Conservation (phyloP, 2,329 filamentous ascomycete genomes). For the Colletotrichum limetticola region DNA sequence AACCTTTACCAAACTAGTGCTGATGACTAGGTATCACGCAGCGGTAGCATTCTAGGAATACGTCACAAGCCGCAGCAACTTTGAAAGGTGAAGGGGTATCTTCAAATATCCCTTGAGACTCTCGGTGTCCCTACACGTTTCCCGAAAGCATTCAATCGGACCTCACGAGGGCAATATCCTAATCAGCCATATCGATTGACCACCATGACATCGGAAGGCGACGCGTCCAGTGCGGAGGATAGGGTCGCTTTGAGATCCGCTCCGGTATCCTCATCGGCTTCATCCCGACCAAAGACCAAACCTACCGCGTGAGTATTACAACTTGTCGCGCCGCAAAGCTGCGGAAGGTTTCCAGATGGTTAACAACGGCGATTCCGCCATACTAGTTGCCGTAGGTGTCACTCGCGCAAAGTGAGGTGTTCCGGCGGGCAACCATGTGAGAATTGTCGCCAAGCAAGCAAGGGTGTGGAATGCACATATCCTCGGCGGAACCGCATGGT, state of each 20-base stretch:
- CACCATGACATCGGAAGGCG: slow-evolving; percentile 22
- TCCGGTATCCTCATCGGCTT: not conserved
- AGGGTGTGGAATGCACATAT: slow-evolving; percentile 45
- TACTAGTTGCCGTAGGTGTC: slow-evolving; percentile 45
- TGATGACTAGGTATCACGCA: not conserved
- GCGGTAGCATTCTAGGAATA: not conserved
- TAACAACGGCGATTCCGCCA: slow-evolving; percentile 35
- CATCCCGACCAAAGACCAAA: slow-evolving; percentile 26
- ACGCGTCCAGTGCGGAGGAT: slow-evolving; percentile 23
- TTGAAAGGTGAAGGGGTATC: not conserved
- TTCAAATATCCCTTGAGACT: not conserved
- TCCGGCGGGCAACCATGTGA: slow-evolving; percentile 46
- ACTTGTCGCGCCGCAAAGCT: not conserved
- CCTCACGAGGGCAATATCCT: not conserved
- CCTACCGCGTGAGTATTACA: slow-evolving; percentile 32
- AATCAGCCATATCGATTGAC: not conserved
- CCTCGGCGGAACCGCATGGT: slow-evolving; percentile 45
- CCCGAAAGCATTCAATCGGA: slow-evolving; percentile 1
- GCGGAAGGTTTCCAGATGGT: slow-evolving; percentile 18
- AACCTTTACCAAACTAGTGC: not conserved
- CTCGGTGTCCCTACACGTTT: slow-evolving; percentile 8
- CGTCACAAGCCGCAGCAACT: not conserved
- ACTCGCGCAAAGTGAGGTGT: slow-evolving; percentile 47
- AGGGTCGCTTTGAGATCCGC: not conserved
- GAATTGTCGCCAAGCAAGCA: slow-evolving; percentile 45